Evolutionary conservation across 306 rosid species (phyloP).

Genomic region (Vicia sativa): DNA sequence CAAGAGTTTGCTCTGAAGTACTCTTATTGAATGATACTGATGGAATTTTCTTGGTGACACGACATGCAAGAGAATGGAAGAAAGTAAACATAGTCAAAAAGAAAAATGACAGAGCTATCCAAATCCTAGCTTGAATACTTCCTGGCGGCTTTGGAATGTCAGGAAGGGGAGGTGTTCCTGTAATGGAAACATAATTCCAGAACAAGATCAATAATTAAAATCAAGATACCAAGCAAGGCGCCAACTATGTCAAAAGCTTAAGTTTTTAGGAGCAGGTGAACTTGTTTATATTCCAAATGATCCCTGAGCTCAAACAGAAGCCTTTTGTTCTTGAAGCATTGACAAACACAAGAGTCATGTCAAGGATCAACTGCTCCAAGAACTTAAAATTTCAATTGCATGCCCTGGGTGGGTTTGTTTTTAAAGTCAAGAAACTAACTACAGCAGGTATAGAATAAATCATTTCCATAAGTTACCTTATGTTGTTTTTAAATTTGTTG

Average conservation of each 20-base stretch:
- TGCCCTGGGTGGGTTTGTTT: not conserved
- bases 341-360: conserved; percentile 17
- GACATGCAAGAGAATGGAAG: conserved; percentile 49
- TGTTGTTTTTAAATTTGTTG: not conserved
- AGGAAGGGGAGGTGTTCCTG: conserved; percentile 61
- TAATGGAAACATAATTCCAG: conserved; percentile 31
- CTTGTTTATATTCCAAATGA: conserved; percentile 13
- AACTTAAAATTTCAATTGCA: conserved; percentile 10
- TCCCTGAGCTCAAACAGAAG: conserved; percentile 8
- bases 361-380: conserved; percentile 14
- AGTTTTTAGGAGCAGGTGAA: conserved; percentile 11
- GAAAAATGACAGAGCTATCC: conserved; percentile 67
- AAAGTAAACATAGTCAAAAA: conserved; percentile 57
- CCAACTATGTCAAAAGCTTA: conserved; percentile 23
- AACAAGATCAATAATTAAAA: conserved; percentile 20
- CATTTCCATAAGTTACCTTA: conserved; percentile 6
- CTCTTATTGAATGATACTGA: conserved; percentile 41
- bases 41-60: conserved; percentile 58
- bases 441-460: not conserved
- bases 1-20: conserved; percentile 38
- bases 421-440: conserved; percentile 16
- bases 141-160: conserved; percentile 47
- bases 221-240: conserved; percentile 26
- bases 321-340: conserved; percentile 7
- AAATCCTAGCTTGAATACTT: conserved; percentile 55